Evolutionary conservation across 2,329 filamentous ascomycete genomes (phyloP), one percentile per base, ranked within the genome.

Genomic region (Pseudogymnoascus pannorum): DNA sequence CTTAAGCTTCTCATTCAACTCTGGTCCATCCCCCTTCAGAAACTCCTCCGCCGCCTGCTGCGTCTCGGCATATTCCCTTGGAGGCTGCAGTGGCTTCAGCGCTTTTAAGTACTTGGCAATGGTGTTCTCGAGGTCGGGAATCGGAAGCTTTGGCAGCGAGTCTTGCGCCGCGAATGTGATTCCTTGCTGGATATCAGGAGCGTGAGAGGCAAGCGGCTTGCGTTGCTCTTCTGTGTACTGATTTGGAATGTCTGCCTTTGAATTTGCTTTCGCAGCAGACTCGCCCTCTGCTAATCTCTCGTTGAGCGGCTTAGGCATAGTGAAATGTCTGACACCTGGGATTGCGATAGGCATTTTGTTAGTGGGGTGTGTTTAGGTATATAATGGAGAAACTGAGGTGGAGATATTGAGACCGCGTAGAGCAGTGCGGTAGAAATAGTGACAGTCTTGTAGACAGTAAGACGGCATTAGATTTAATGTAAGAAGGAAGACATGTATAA

Each of bases 111-210:
- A 97, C 71, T 86, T 92, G 66, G 86, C 81, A 73, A 88, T 89
- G 0, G 90, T 91, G 63, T 78, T 77, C 57, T 92, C 88, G 3
- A 99, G 81, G 11, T 96, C 91, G 0, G 93, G 94, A 60, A 99
- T 96, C 6, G 94, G 94, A 38, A 99, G 80, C 73, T 94, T 96
- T 1, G 92, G 91, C 6, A 99, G 81, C 67, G 86, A 88, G 66
- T 96, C 91, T 73, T 99, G 93, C 62, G 87, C 82, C 31, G 92
- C 88, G 75, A 94, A 99, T 0, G 94, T 97, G 72, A 96, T 86
- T 5, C 84, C 88, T 67, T 83, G 81, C 61, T 80, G 81, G 61
- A 79, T 74, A 61, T 85, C 79, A 60, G 79, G 70, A 61, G 77
- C 78, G 58, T 77, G 75, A 57, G 73, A 72, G 22, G 73, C 76